Evolutionary conservation across 352 stramenopile genomes (phyloP), one percentile per base, ranked within the genome.

Genomic region (Globisporangium polare): DNA sequence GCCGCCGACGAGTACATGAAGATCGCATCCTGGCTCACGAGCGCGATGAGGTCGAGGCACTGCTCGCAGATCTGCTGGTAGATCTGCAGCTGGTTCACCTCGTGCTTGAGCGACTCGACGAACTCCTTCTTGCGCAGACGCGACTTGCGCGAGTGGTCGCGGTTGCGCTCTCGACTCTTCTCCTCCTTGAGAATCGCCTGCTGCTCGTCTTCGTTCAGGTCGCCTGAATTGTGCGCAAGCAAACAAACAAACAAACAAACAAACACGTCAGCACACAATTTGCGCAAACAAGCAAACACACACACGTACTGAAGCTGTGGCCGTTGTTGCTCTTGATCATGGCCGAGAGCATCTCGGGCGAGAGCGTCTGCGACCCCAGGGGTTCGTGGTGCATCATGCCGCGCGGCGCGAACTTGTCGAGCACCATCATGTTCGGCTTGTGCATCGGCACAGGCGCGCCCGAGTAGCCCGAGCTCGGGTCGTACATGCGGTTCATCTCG

Each of bases 121-220:
- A 97, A 98, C 49, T 94, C 90, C 71, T 98, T 98, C 69, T 98
- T 98, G 50, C 94, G 86, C 56, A 96, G 72, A 12, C 94, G 86
- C 54, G 92, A 98, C 75, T 98, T 98, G 73, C 94, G 89, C 53
- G 94, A 97, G 75, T 98, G 94, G 68, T 98, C 93, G 42, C 93
- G 86, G 74, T 98, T 98, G 49, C 94, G 83, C 68, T 98, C 91
- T 17, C 92, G 78, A 20, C 75, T 89, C 69, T 92, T 91, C 58
- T 92, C 85, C 54, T 91, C 85, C 65, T 94, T 94, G 41, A 92
- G 68, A 35, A 92, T 67, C 54, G 85, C 83, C 26, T 81, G 73
- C 54, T 89, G 86, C 52, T 94, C 85, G 37, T 91, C 84, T 54
- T 94, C 85, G 58, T 81, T 92, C 50, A 92, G 50, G 55, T 87